Evolutionary conservation across 306 rosid genomes (phyloP), one percentile per base, ranked within the genome.

Genomic region (Vachellia pachyceras): DNA sequence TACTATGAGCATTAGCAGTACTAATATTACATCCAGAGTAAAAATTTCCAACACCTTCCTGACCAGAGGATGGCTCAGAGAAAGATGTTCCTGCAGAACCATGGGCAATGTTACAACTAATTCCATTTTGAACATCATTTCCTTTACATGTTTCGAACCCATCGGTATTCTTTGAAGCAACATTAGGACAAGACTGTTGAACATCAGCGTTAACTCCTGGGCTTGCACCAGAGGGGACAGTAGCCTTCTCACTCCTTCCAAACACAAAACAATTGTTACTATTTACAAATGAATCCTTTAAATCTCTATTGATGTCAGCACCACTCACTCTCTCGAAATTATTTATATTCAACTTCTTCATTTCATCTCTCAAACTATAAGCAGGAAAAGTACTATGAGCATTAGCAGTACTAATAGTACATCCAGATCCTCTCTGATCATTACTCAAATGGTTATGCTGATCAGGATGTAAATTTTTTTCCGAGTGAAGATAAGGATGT

Each of bases 301-400:
- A 78, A 72, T 55, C 52, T 63, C 79, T 41, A 69, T 66, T 25
- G n/a, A 70, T 17, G 80, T 37, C 73, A 68, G 23, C 83, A 55
- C 72, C 84, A 22, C 55, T 69, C 60, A 29, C 79, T 42, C 73
- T 80, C 76, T 82, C 87, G 10, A 86, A 84, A 81, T 79, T 80
- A 80, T 86, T 78, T 45, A 93, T 89, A 78, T 89, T 89, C 80
- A 93, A 85, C 73, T 90, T 91, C 70, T 83, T 66, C 82, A 89
- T 87, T 87, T 91, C 92, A 82, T 90, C 91, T 15, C 84, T 75
- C 50, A 93, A 88, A 58, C 68, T 78, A 84, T 25, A 12, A n/a
- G 25, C 77, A 65, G 89, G 78, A 74, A 80, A 46, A 13, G 81
- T 44, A 61, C 75, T 46, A 66, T 15, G 72, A 79, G 63, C 44